Evolutionary conservation across 1,139 yeast genomes (phyloP).

Genomic region (Scheffersomyces illinoinensis): DNA sequence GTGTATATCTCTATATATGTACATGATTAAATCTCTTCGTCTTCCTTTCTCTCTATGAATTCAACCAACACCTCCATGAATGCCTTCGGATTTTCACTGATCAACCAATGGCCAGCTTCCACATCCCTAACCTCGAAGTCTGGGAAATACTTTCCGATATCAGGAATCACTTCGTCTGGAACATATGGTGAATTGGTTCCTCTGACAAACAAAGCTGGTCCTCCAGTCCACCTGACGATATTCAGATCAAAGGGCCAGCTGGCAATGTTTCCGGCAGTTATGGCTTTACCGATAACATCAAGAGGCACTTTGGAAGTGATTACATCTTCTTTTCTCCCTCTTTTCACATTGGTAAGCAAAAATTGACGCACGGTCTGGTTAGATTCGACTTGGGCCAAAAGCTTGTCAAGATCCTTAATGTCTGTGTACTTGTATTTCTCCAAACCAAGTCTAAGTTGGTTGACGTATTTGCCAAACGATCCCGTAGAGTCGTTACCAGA

Average conservation of each 20-base stretch:
- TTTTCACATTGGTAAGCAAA: slow-evolving; percentile 65
- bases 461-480: slow-evolving; percentile 48
- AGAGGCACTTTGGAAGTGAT: slow-evolving; percentile 66
- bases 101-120: slow-evolving; percentile 91
- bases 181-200: slow-evolving; percentile 78
- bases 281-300: slow-evolving; percentile 60
- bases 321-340: slow-evolving; percentile 40
- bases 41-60: slow-evolving; percentile 61
- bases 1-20: background rate
- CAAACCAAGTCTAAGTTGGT: slow-evolving; percentile 41
- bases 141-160: slow-evolving; percentile 80
- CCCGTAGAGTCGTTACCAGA: slow-evolving; percentile 46
- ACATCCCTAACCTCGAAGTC: slow-evolving; percentile 71
- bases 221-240: slow-evolving; percentile 53
- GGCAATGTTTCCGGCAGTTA: slow-evolving; percentile 64
- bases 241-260: slow-evolving; percentile 74
- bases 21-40: slow-evolving; percentile 15
- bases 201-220: slow-evolving; percentile 77
- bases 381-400: slow-evolving; percentile 63
- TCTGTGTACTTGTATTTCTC: slow-evolving; percentile 45
- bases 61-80: slow-evolving; percentile 59
- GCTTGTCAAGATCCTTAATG: slow-evolving; percentile 68
- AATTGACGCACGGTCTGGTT: slow-evolving; percentile 71
- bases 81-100: slow-evolving; percentile 74
- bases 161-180: slow-evolving; percentile 81